phyloP scores from a whole-genome alignment of 139 green algal species.

The Parachlorella kessleri region DNA sequence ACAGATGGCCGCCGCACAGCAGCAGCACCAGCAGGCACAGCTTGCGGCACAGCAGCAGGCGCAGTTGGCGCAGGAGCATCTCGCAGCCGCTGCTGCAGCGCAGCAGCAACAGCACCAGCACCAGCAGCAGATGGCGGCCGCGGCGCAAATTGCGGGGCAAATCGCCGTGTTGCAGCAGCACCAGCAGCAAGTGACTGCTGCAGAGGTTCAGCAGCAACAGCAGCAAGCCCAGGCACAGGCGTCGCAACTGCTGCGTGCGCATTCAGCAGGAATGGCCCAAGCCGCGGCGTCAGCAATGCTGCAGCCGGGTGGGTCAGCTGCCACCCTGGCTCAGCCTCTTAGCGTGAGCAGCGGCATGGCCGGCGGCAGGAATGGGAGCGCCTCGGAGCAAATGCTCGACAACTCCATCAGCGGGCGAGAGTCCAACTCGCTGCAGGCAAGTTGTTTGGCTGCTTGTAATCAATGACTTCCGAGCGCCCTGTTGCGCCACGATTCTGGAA shows the following conservation, averaged over 20 bases:
- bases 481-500: no score
- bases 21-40: background rate
- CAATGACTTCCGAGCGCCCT: background rate
- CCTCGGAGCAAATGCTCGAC: background rate
- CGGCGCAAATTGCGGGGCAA: background rate
- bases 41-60: background rate
- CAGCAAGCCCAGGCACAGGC: constrained; percentile 6
- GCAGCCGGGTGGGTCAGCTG: constrained; percentile 19
- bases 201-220: constrained; percentile 19
- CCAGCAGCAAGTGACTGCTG: constrained; percentile 11
- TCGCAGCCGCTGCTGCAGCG: constrained; percentile 8
- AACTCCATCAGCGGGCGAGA: constrained; percentile 1
- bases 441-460: background rate
- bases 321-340: background rate
- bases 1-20: no score
- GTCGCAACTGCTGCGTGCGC: background rate
- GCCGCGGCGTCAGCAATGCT: background rate
- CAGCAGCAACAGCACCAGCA: constrained; percentile 14
- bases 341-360: background rate
- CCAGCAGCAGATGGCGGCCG: background rate
- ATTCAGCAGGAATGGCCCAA: constrained; percentile 1
- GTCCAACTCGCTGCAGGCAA: background rate
- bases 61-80: background rate
- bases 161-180: background rate
- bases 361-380: constrained; percentile 7